A percentile compares a stretch with the other conserved stretches of the same genome.
These are phyloP conservation scores for Sindora glabra DNA, from an alignment of 306 rosid genomes.

Conservation along the genomic window DNA sequence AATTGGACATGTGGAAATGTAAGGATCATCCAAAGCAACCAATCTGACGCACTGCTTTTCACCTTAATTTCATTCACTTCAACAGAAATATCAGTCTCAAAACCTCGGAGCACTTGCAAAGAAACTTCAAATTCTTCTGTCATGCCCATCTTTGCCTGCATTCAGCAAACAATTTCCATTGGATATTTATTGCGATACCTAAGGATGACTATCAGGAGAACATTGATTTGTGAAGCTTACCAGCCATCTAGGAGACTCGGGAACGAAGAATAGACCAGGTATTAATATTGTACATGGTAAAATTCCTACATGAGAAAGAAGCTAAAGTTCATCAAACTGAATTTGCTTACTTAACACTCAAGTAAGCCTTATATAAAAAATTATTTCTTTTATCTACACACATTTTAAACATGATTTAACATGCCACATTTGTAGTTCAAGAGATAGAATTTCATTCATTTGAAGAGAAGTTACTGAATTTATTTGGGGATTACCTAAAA, in stretches of 20 bases:
- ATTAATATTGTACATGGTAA: conserved; percentile 82
- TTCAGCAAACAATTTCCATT: conserved; percentile 6
- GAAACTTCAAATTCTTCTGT: conserved; percentile 87
- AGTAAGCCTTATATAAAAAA: neutral
- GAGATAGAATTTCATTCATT: neutral
- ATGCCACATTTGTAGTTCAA: conserved; percentile 3
- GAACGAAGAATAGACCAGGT: conserved; percentile 92
- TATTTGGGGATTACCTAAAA: conserved; percentile 57
- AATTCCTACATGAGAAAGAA: conserved; percentile 45
- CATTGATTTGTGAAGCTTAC: conserved; percentile 33
- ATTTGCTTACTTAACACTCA: neutral
- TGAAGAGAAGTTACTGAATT: neutral
- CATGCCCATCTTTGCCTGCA: conserved; percentile 95
- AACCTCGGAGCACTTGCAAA: conserved; percentile 93
- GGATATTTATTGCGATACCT: conserved; percentile 8
- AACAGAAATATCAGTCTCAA: conserved; percentile 69
- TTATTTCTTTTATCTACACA: too few species aligned
- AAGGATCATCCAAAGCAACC: neutral
- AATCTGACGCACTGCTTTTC: conserved; percentile 1
- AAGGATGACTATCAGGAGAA: conserved; percentile 1
- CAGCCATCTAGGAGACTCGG: conserved; percentile 98
- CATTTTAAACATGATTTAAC: too few species aligned
- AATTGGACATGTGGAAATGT: conserved; percentile 6
- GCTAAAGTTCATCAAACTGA: conserved; percentile 13
- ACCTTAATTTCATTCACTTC: conserved; percentile 85